Evolutionary conservation across 2,329 filamentous ascomycete species (phyloP).

Genomic region (Chrysoporthe austroafricana): DNA sequence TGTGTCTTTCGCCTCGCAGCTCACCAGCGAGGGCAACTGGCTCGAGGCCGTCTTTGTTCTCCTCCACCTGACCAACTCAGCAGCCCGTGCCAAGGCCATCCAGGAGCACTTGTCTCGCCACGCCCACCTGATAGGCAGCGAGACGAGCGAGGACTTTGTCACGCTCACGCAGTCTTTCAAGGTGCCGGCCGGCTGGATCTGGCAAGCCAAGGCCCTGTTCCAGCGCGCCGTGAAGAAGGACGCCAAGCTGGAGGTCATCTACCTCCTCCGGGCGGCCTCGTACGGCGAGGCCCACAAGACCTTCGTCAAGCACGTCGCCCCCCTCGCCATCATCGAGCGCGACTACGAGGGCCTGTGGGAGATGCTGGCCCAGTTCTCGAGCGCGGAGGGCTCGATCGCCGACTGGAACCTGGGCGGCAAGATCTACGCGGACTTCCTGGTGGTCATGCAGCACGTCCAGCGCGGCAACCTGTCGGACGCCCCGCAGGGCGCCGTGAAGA

Average conservation of each 20-base stretch:
- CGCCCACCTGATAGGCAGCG: constrained; percentile 66
- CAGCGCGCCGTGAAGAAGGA: constrained; percentile 75
- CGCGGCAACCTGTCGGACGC: constrained; percentile 29
- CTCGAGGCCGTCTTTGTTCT: constrained; percentile 76
- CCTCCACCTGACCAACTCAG: constrained; percentile 69
- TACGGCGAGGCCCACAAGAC: constrained; percentile 83
- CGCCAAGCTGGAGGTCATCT: constrained; percentile 73
- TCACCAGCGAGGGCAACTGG: constrained; percentile 68
- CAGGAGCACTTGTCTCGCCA: constrained; percentile 77
- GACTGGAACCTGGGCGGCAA: constrained; percentile 81
- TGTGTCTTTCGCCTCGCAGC: constrained; percentile 65
- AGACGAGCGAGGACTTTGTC: constrained; percentile 59
- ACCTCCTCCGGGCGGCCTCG: constrained; percentile 76
- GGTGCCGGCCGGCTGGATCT: constrained; percentile 80
- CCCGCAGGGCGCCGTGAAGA: constrained; percentile 55
- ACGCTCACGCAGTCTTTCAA: constrained; percentile 67
- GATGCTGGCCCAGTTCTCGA: constrained; percentile 73
- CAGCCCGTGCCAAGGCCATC: constrained; percentile 67
- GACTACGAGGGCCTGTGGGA: constrained; percentile 73
- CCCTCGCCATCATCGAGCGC: constrained; percentile 78
- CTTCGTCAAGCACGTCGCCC: constrained; percentile 79
- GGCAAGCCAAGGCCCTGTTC: constrained; percentile 82
- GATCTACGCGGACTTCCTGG: constrained; percentile 71
- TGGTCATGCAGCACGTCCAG: constrained; percentile 50
- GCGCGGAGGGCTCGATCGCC: constrained; percentile 60